phyloP scores from a whole-genome alignment of 2,329 filamentous ascomycete genomes.

The Reticulascus tulasneorum region DNA sequence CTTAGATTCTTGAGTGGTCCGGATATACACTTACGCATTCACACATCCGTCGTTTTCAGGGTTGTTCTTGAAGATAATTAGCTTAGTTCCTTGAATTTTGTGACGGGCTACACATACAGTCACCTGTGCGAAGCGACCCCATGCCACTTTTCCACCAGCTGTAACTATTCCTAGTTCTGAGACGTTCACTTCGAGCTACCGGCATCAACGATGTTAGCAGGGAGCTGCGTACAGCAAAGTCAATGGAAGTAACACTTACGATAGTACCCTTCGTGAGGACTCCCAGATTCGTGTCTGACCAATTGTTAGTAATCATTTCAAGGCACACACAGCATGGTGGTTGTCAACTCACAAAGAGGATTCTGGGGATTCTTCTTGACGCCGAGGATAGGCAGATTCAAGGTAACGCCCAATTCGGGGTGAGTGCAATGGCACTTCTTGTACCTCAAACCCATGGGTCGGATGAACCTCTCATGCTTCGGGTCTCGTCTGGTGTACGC shows the following conservation, averaged over 20 bases:
- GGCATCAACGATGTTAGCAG: background rate
- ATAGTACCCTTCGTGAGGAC: constrained; percentile 76
- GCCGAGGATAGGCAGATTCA: constrained; percentile 65
- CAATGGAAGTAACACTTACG: background rate
- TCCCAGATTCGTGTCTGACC: constrained; percentile 87
- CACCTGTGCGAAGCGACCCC: constrained; percentile 80
- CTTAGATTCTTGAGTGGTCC: too few species aligned
- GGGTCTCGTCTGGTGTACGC: constrained; percentile 88
- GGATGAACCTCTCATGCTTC: constrained; percentile 61
- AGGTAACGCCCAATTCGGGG: constrained; percentile 68
- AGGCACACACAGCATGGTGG: background rate
- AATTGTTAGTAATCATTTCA: constrained; percentile 64
- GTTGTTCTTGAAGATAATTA: constrained; percentile 37
- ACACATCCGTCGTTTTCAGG: constrained; percentile 44
- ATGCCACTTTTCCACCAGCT: constrained; percentile 86
- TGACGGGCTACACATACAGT: constrained; percentile 1
- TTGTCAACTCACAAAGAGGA: constrained; percentile 40
- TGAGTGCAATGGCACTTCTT: constrained; percentile 58
- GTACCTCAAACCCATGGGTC: constrained; percentile 47
- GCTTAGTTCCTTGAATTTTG: background rate
- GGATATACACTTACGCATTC: too few species aligned
- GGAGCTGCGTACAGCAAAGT: too few species aligned
- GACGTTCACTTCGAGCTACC: constrained; percentile 77
- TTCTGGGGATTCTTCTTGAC: constrained; percentile 70
- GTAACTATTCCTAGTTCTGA: constrained; percentile 88